Percentiles rank a stretch among this genome's conserved stretches.
phyloP scores from a whole-genome alignment of 176 grass and related monocot genomes.

The Aegilops longissima region DNA sequence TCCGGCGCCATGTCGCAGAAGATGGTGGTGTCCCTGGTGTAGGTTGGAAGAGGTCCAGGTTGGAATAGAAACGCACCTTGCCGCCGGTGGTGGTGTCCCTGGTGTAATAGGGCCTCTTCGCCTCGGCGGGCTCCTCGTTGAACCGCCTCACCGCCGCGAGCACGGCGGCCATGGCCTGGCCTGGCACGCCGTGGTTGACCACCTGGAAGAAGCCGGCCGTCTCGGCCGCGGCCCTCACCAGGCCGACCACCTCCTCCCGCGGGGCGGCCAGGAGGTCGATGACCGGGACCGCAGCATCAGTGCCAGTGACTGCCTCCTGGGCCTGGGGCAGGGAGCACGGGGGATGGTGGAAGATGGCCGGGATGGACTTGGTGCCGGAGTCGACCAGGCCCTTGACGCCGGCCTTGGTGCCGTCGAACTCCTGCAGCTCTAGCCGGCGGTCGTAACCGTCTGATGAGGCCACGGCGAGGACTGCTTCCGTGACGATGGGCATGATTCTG shows the following conservation, averaged over 20 bases:
- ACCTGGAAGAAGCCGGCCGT: conserved; percentile 34
- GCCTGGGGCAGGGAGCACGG: not conserved
- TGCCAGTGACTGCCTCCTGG: not conserved
- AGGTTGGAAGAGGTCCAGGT: conserved; percentile 28
- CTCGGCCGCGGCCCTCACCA: conserved; percentile 3
- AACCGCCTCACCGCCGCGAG: conserved; percentile 29
- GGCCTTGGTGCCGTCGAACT: no score
- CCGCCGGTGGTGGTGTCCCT: not conserved
- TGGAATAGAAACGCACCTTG: conserved; percentile 1
- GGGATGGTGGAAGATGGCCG: not conserved
- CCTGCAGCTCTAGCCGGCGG: no score
- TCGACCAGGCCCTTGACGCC: not conserved
- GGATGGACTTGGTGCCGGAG: not conserved
- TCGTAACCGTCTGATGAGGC: no score
- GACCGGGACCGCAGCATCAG: not conserved
- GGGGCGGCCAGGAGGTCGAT: conserved; percentile 17
- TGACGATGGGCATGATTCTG: no score
- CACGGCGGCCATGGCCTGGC: not conserved
- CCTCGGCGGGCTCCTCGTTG: not conserved
- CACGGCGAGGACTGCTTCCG: no score
- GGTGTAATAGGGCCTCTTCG: conserved; percentile 21
- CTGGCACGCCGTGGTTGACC: not conserved
- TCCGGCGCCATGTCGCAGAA: conserved; percentile 8
- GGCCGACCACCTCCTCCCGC: not conserved
- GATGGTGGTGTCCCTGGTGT: conserved; percentile 8